Evolutionary conservation across 768 basidiomycete genomes (phyloP), one percentile per base, ranked within the genome.

Genomic region (Tylopilus felleus): DNA sequence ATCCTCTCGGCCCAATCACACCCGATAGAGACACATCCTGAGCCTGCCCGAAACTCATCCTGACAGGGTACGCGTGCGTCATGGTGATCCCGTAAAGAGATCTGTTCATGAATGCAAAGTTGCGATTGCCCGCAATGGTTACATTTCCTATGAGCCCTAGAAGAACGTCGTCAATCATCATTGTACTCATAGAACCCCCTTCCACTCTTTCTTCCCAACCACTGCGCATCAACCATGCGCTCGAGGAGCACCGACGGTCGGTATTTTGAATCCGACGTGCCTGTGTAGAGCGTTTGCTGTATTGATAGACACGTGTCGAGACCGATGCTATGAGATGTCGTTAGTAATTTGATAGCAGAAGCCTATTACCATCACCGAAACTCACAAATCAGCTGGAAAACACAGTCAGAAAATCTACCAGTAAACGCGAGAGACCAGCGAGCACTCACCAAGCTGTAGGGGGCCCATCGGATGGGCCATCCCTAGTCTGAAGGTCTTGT

Each of bases 381-480:
- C 69, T 60, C 52, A 72, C 69, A 70, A 70, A 33, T 72, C 69
- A 23, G 69, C 69, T 70, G 46, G 10, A 17, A 53, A 51, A 19
- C 13, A 23, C 25, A 33, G 23, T 62, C 53, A 68, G 39, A 19
- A 23, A 14, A 47, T 8, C 35, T 0, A 29, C 8, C 27, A 8
- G 10, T 13, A 22, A 8, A 33, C 33, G 8, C 28, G 16, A 41
- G 28, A 25, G 25, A 40, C 27, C 1, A 0, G 47, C 4, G 46
- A 45, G 21, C 14, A 50, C 71, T 48, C 59, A 83, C 90, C 93
- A 17, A 96, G 80, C 62, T 93, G 90, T 7, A 97, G 73, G 2
- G 94, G 94, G 4, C 95, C 94, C 90, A 97, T 95, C 4, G 93
- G 93, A 64, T 94, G 90, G 58, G 86, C 86, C 92, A 96, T 96